Base-by-base conservation (phyloP, 1,284 basidiomycete genomes). In the Boletus smithii region DNA sequence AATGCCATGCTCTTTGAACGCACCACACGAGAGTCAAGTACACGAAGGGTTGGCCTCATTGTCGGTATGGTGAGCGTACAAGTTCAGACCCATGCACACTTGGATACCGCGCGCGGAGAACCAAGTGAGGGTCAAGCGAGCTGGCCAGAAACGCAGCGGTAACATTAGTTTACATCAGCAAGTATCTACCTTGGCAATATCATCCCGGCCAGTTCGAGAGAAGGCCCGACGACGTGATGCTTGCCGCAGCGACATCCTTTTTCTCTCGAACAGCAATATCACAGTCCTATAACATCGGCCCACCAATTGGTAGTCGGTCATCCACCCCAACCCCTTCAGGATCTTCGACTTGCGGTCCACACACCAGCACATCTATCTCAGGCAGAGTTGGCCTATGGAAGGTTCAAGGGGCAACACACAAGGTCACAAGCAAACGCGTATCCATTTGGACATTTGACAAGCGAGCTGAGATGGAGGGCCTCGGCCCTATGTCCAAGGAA, bases 361-460 rank as follows among this genome's bases (percentile, higher is more conserved):
- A 42, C 17, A 0, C 38, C 16, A 14, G 13, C 24, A 4, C 26
- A n/a, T 11, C 53, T 67, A 74, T 16, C 75, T 27, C 50, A 5
- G 80, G 91, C 53, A 73, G 73, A 55, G 80, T 94, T n/a, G 92
- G 92, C 2, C 70, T 91, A 48, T 97, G 93, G 93, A 85, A 78
- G 58, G 86, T 97, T 2, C 81, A 92, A 53, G 75, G 81, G 2
- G 93, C 87, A 2, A 79, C 78, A 14, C 93, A 97, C 70, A 95
- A 92, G 71, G 81, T 86, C 37, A 95, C 90, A 3, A 77, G 77
- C 53, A 95, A 95, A 69, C 83, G 83, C 51, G 92, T 95, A 5
- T 88, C 84, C 33, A 83, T 97, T 18, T 97, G 94, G 94, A 78
- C 79, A 20, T 88, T 89, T 56, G 92, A 97, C 65, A 95, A 95